These are phyloP conservation scores for Zasmidium citrigriseum DNA, from an alignment of 2,329 filamentous ascomycete genomes.

Conservation along the genomic window DNA sequence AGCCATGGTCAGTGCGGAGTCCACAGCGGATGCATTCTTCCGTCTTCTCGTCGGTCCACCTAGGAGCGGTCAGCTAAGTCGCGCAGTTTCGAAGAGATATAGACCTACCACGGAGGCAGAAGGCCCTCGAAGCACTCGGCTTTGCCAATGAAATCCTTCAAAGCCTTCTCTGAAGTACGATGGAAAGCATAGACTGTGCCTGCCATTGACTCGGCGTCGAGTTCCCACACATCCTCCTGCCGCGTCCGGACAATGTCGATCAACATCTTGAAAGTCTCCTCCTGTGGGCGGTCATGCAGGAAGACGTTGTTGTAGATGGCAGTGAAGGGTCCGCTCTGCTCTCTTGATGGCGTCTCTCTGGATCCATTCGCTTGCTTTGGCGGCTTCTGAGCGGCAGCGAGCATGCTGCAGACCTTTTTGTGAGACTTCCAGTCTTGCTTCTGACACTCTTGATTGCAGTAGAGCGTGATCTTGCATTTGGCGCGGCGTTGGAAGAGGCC, in stretches of 20 bases:
- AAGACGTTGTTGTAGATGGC: conserved; percentile 20
- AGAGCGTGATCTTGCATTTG: conserved; percentile 33
- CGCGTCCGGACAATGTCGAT: conserved; percentile 26
- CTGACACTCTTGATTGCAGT: conserved; percentile 39
- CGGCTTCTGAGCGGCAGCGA: background rate
- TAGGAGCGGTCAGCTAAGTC: too few relatives aligned
- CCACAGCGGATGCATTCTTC: conserved; percentile 15
- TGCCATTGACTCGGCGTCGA: conserved; percentile 13
- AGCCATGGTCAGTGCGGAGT: background rate
- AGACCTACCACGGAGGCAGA: conserved; percentile 21
- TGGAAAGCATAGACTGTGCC: conserved; percentile 16
- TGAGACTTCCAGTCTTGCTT: conserved; percentile 36
- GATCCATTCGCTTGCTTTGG: background rate
- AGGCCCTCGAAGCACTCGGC: conserved; percentile 13
- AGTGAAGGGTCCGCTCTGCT: conserved; percentile 14
- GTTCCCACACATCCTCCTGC: conserved; percentile 18
- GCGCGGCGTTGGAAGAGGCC: conserved; percentile 25
- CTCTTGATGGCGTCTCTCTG: background rate
- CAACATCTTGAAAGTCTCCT: conserved; percentile 26
- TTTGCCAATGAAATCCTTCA: conserved; percentile 14
- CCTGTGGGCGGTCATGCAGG: conserved; percentile 22
- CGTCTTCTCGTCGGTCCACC: conserved; percentile 16
- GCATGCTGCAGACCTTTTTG: conserved; percentile 33
- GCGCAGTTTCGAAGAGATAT: too few relatives aligned
- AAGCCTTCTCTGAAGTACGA: conserved; percentile 12